phyloP scores from a whole-genome alignment of 108 stramenopile species.

The Poteriospumella lacustris region DNA sequence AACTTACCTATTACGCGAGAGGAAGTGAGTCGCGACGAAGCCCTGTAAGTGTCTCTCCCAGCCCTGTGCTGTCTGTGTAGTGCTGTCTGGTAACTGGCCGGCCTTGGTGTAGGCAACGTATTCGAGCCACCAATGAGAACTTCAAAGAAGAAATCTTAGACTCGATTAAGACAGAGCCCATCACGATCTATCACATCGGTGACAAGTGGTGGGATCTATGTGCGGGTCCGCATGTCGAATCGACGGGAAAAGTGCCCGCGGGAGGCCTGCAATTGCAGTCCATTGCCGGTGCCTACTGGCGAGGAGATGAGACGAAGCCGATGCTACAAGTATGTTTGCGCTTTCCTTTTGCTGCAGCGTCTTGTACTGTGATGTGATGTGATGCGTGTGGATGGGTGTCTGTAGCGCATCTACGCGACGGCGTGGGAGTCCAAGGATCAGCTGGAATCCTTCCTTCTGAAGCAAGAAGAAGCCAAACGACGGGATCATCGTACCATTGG shows the following conservation, averaged over 20 bases:
- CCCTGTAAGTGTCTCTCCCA: no score
- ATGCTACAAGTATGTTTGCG: conserved; percentile 31
- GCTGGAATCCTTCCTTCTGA: conserved; percentile 28
- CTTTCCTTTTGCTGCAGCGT: neutral
- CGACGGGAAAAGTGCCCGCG: conserved; percentile 56
- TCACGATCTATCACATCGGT: conserved; percentile 89
- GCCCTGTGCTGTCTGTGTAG: no score
- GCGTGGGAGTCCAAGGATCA: conserved; percentile 82
- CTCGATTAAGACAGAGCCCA: conserved; percentile 79
- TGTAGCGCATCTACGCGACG: conserved; percentile 89
- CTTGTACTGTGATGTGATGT: neutral
- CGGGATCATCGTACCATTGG: conserved; percentile 93
- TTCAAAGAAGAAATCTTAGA: conserved; percentile 92
- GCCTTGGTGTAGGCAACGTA: conserved; percentile 65
- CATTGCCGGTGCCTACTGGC: conserved; percentile 96
- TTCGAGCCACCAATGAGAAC: conserved; percentile 71
- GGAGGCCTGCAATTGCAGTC: conserved; percentile 64
- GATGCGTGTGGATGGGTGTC: conserved; percentile 24
- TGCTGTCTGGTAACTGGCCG: no score
- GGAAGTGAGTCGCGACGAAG: conserved; percentile 63
- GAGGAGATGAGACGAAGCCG: conserved; percentile 77
- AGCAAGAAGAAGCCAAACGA: conserved; percentile 88
- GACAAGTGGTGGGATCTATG: conserved; percentile 96
- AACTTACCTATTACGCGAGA: conserved; percentile 76
- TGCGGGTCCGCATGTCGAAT: conserved; percentile 90